Conservation (phyloP, 305 asterid genomes). For the Fraxinus latifolia region DNA sequence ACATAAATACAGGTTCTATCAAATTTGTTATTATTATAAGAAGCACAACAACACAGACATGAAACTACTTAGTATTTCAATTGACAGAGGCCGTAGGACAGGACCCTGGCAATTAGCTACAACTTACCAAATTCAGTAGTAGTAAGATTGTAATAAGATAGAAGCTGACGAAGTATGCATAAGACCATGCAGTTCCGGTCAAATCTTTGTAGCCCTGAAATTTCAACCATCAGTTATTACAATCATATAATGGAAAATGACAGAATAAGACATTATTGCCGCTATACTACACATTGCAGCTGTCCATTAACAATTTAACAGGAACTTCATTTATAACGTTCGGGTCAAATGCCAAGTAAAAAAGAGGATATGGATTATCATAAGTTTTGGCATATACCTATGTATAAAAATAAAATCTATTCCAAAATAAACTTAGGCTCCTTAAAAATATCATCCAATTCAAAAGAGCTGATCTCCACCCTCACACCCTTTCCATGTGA, state of each 20-base stretch:
- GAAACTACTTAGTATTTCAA: background rate
- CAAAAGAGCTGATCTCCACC: background rate
- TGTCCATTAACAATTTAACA: background rate
- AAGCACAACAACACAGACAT: background rate
- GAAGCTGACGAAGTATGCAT: conserved; percentile 90
- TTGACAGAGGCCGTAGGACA: conserved; percentile 8
- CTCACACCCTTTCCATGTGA: background rate
- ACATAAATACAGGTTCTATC: background rate
- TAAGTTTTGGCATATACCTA: background rate
- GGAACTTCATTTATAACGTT: background rate
- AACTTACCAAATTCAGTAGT: conserved; percentile 84
- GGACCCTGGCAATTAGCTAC: conserved; percentile 4
- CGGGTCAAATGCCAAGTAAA: background rate
- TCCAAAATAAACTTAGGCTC: background rate
- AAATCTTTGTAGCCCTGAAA: conserved; percentile 86
- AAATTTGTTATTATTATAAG: background rate
- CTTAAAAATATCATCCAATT: background rate
- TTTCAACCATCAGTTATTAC: conserved; percentile 21
- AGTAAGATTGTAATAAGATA: conserved; percentile 76
- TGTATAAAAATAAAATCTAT: background rate
- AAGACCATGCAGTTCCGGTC: conserved; percentile 78
- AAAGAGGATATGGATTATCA: background rate
- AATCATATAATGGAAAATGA: background rate
- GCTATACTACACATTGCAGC: background rate
- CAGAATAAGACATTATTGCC: background rate